Evolutionary conservation across 2,329 filamentous ascomycete species (phyloP), one percentile per base, ranked within the genome.

Genomic region (Graphilbum fragrans): DNA sequence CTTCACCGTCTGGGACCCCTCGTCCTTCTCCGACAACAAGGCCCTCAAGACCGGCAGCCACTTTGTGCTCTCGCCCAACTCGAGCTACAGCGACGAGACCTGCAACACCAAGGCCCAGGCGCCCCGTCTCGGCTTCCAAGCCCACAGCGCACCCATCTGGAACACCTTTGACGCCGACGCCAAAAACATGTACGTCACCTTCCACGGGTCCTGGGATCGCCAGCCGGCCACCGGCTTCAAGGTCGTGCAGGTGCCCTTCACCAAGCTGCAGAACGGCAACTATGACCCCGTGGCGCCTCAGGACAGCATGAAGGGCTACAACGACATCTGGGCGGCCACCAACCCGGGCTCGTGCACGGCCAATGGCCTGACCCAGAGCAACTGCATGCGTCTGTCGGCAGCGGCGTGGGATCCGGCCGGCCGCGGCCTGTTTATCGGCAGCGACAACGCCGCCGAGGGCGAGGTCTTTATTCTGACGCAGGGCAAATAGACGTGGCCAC

Each of bases 91-190:
- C 35, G 62, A 64, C 50, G 55, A 55, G 8, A 54, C 47, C n/a
- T 61, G 60, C 55, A 47, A 52, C 43, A 35, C 50, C 49, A 52
- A 54, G 37, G 52, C 58, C 14, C 44, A 53, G 9, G 37, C 51
- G 1, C 64, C 77, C 56, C 42, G 72, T 0, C 48, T 56, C 2
- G 47, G 43, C 29, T 57, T 57, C 51, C 53, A 54, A 46, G 55
- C 55, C 1, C 55, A 56, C 47, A 52, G 49, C 17, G 55, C 55
- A 3, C 55, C 55, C 36, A 57, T 57, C 47, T 51, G 49, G 47
- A 53, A 54, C 47, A 48, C 53, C 6, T 57, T 57, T 39, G 53
- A 56, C 48, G 35, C 27, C 34, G 51, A 53, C 19, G 54, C 52
- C 39, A 54, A 50, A 43, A 56, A 55, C 49, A 55, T 57, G 54